Conservation (phyloP, 805 yeast species). For the Nakazawaea wickerhamii region DNA sequence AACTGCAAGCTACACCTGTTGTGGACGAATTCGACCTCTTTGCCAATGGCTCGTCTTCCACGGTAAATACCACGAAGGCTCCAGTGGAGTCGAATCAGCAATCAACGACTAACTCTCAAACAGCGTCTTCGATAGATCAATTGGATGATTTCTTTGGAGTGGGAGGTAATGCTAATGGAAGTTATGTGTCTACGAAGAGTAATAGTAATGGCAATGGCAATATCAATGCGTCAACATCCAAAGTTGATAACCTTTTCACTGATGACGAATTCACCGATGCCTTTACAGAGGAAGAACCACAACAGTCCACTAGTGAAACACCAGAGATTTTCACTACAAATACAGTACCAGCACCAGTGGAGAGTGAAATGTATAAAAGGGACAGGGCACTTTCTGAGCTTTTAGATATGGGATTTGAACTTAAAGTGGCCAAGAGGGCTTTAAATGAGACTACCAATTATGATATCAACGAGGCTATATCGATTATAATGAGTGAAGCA, state of each 20-base stretch:
- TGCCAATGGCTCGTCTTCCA: background rate
- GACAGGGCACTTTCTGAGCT: slow-evolving; percentile 61
- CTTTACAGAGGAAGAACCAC: slow-evolving; percentile 16
- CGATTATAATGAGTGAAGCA: slow-evolving; percentile 56
- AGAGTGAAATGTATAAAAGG: slow-evolving; percentile 16
- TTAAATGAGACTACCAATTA: slow-evolving; percentile 48
- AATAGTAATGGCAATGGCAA: background rate
- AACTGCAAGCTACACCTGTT: background rate
- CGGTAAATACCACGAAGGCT: background rate
- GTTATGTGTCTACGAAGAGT: too few species aligned
- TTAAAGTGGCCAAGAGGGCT: slow-evolving; percentile 56
- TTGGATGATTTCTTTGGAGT: slow-evolving; percentile 11
- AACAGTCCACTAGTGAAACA: background rate
- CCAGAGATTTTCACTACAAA: background rate
- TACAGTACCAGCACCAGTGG: slow-evolving; percentile 9
- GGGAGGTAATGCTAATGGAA: too few species aligned
- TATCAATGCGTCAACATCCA: background rate
- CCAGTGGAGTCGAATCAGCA: background rate
- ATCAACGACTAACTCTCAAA: background rate
- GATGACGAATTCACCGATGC: slow-evolving; percentile 42
- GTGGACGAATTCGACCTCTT: background rate
- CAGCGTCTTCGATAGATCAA: background rate
- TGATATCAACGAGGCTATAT: slow-evolving; percentile 61
- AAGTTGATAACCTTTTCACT: slow-evolving; percentile 2
- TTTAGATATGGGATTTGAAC: slow-evolving; percentile 74